Percentiles rank a stretch among this genome's conserved stretches.
These are phyloP conservation scores for Stachybotrys chartarum DNA, from an alignment of 2,329 filamentous ascomycete genomes.

Conservation along the genomic window DNA sequence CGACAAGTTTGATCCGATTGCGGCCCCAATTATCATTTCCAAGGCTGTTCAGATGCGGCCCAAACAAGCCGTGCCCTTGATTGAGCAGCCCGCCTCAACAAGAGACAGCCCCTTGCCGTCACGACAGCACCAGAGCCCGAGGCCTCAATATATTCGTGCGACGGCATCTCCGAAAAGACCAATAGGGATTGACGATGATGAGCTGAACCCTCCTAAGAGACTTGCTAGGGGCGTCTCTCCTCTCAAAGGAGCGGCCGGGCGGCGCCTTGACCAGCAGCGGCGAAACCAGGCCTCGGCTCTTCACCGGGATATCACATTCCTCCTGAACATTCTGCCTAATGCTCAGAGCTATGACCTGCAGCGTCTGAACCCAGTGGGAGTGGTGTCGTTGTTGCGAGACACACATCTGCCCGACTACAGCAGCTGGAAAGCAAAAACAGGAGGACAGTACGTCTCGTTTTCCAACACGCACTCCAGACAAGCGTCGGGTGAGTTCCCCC, in stretches of 20 bases:
- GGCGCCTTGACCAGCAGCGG: conserved; percentile 73
- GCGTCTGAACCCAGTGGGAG: conserved; percentile 60
- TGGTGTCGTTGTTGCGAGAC: conserved; percentile 67
- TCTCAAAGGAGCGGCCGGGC: conserved; percentile 81
- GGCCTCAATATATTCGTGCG: conserved; percentile 37
- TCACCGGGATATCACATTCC: conserved; percentile 59
- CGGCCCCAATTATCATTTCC: conserved; percentile 76
- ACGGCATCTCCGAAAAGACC: conserved; percentile 55
- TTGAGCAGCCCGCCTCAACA: conserved; percentile 41
- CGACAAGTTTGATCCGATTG: conserved; percentile 70
- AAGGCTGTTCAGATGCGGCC: conserved; percentile 69
- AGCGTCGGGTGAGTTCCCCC: conserved; percentile 35
- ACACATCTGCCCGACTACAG: conserved; percentile 57
- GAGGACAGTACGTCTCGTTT: conserved; percentile 24
- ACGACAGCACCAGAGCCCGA: conserved; percentile 34
- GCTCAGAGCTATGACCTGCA: conserved; percentile 65
- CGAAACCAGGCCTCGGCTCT: conserved; percentile 60
- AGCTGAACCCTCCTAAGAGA: conserved; percentile 72
- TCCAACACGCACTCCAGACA: conserved; percentile 30
- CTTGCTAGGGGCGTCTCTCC: conserved; percentile 85
- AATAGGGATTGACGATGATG: conserved; percentile 63
- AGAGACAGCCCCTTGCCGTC: conserved; percentile 35
- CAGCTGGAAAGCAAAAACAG: conserved; percentile 42
- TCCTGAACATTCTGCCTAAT: conserved; percentile 67
- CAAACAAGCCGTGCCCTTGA: conserved; percentile 46